Conservation (phyloP, 306 rosid genomes). For the Fragaria ananassa region DNA sequence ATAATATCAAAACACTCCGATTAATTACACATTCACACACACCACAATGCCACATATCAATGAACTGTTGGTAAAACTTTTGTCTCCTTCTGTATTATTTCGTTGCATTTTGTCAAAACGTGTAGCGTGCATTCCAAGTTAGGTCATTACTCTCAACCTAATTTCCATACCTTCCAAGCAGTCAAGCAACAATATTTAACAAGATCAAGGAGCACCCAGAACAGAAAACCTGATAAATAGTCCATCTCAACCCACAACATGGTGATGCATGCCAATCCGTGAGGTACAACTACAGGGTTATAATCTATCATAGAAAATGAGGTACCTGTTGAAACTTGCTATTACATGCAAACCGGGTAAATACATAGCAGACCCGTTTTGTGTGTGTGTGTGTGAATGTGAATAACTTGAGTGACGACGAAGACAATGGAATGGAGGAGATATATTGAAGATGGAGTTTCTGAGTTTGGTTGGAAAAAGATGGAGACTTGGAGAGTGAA, state of each 20-base stretch:
- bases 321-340: too few relatives aligned
- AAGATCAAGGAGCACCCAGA: not conserved
- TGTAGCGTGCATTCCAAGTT: constrained; percentile 17
- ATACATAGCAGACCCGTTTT: too few relatives aligned
- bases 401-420: too few relatives aligned
- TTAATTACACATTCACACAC: not conserved
- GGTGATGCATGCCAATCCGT: not conserved
- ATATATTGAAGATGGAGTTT: too few relatives aligned
- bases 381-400: too few relatives aligned
- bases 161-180: not conserved
- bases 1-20: not conserved
- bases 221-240: not conserved
- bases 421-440: too few relatives aligned
- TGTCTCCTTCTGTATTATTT: not conserved
- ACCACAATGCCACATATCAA: not conserved
- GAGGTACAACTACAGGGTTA: not conserved
- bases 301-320: too few relatives aligned
- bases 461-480: too few relatives aligned
- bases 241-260: not conserved
- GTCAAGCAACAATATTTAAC: constrained; percentile 6
- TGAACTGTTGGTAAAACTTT: constrained; percentile 1
- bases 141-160: not conserved
- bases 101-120: constrained; percentile 32
- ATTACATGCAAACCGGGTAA: too few relatives aligned
- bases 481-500: too few relatives aligned